Base-by-base conservation (phyloP, 1,284 basidiomycete species). In the Blastosporella zonata region DNA sequence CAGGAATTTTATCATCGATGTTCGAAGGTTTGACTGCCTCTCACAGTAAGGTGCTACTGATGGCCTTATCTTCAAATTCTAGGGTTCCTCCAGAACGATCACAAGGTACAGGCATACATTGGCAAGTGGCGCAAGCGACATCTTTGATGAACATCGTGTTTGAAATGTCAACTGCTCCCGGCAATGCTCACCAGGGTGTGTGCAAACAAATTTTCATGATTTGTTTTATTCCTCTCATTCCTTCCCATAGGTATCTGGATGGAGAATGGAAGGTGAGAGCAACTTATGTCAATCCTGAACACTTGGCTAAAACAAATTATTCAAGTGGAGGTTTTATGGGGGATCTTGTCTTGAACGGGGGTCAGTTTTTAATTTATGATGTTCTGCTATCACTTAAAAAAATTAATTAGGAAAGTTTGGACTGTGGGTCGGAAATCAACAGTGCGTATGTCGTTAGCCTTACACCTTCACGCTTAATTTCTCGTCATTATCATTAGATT, bases 91-190 rank as follows among this genome's bases (percentile, higher is more conserved):
- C 78, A 0, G 59, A 69, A 7, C 67, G 67, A 3, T 60, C 69
- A 6, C 51, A 53, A 57, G 83, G 76, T 6, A 85, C 79, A 17
- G 84, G 81, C 33, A 70, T 87, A 34, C 85, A 90, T 53, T 88
- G 86, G 79, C 84, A 89, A 65, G 83, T 90, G n/a, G 79, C 87
- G 13, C 88, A 91, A 62, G 80, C 85, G 1, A 90, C 87, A 0
- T 86, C 83, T 2, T 70, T 91, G 36, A 74, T 82, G 54, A 84
- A 85, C 62, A 77, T 85, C 47, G 73, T 79, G 43, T 77, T 88
- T 57, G 67, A 84, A 43, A 81, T 87, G 81, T 78, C 78, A 6
- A 71, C 70, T 22, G 77, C 70, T 29, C 43, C 72, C 15, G 74
- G 77, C 15, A 81, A 74, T 18, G 72, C 72, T 25, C 85, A 89